Base-by-base conservation (phyloP, 1,284 basidiomycete species). In the Ganoderma lingzhi region DNA sequence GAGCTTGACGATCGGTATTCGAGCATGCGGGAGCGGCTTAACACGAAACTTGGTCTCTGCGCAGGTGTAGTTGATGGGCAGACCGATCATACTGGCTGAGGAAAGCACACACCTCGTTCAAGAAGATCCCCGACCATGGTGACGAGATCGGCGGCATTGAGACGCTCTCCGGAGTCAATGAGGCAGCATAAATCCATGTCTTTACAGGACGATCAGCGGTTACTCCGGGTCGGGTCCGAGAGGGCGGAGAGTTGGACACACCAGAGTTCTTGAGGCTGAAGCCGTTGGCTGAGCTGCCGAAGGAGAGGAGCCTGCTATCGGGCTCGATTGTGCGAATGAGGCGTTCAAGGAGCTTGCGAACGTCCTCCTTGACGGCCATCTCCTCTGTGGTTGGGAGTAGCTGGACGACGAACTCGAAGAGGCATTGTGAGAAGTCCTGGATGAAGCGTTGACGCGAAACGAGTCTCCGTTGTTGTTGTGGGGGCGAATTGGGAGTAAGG, bases 101-200 rank as follows among this genome's bases (percentile, higher is more conserved):
- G 51, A 59, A n/a, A 59, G 23, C 44, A 58, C 88, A 72, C 76
- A 96, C 96, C 94, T 81, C 96, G 88, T 82, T 98, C 95, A 35
- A 99, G 91, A 63, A 99, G 86, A 82, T 96, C 93, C 58, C 96
- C 96, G 56, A 99, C 90, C 88, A 95, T 94, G 75, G 94, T 95
- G 75, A 99, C 97, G 64, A 99, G 90, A 85, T 98, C 95, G 44
- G 94, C 89, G 12, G 97, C 93, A 58, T 92, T 83, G 72, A 89
- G 87, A 75, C 84, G 93, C 79, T 89, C 90, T 68, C 90, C 87
- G 32, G 95, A 93, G 79, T 96, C 94, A 79, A 98, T 94, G 77
- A 99, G 87, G 81, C 97, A 98, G 79, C 97, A 98, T 56, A 99
- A 85, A 82, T 99, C 97, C 97, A 99, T 99, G 82, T 99, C 97